Evolutionary conservation across 2,329 filamentous ascomycete genomes (phyloP).

Genomic region (Exophiala alcalophila): DNA sequence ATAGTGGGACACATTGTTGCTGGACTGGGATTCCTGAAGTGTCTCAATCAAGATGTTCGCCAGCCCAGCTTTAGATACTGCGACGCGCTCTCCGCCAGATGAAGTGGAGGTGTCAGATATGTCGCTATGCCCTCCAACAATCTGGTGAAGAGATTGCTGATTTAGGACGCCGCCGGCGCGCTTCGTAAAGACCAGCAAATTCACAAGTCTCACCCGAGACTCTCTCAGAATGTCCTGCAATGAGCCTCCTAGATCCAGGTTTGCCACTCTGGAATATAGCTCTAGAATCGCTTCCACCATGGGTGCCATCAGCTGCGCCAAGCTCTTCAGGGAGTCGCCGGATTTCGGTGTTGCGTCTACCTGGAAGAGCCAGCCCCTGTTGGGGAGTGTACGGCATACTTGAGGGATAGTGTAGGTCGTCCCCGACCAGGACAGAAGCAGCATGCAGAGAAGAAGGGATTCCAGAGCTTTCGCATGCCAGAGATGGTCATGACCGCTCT

Average conservation of each 20-base stretch:
- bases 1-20: conserved; percentile 18
- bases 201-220: conserved; percentile 21
- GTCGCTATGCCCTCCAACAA: conserved; percentile 7
- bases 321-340: conserved; percentile 13
- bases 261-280: conserved; percentile 22
- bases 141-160: conserved; percentile 13
- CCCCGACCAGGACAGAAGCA: conserved; percentile 80
- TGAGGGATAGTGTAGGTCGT: conserved; percentile 61
- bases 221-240: conserved; percentile 24
- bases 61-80: conserved; percentile 22
- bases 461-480: conserved; percentile 97
- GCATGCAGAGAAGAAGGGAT: conserved; percentile 74
- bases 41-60: conserved; percentile 27
- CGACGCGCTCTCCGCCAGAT: conserved; percentile 17
- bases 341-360: conserved; percentile 12
- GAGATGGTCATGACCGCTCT: conserved; percentile 82
- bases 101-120: neutral
- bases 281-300: conserved; percentile 24
- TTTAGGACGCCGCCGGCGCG: conserved; percentile 16
- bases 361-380: conserved; percentile 17
- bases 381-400: conserved; percentile 21
- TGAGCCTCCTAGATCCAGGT: conserved; percentile 23
- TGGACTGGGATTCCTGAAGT: conserved; percentile 24
- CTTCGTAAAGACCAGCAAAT: conserved; percentile 21
- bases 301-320: conserved; percentile 22